Evolutionary conservation across 2,329 filamentous ascomycete species (phyloP), one percentile per base, ranked within the genome.

Genomic region (Sporothrix variecibatus): DNA sequence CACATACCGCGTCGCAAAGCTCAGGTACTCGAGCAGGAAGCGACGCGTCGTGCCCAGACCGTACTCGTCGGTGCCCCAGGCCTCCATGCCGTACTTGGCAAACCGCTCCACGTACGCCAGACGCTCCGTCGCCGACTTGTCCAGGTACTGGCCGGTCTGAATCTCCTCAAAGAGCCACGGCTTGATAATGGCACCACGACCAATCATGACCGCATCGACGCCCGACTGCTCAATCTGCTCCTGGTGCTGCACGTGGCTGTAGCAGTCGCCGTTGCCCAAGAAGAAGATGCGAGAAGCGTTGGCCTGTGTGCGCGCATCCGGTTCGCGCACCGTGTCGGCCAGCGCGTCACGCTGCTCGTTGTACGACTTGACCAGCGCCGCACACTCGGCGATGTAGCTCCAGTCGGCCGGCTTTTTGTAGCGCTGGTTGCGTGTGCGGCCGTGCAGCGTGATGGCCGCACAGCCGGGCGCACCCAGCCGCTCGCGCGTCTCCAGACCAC

Each of bases 101-200:
- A 97, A 99, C 79, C 94, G 94, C 83, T 97, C 94, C 49, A 99
- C 86, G 79, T 97, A 94, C 49, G 86, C 84, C 40, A 99, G 88
- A 74, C 96, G 92, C 85, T 99, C 95, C 5, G 91, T 88, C 2
- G 95, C 92, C 2, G 93, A 94, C 83, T 99, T 99, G 86, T 99
- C 96, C 53, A 99, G 89, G 81, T 98, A 98, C 83, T 98, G 96
- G 5, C 93, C 93, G 76, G 91, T 89, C 78, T 93, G 90, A 73
- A 99, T 98, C 83, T 99, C 96, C 82, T 99, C 96, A 80, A 98
- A 99, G 76, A 99, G 87, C 96, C 96, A 99, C 0, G 96, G 96
- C 84, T 99, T 99, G 84, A 98, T 94, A 74, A 99, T 88, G 11
- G 96, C 96, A 73, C 96, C 96, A 75, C 96, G 93, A n/a, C 92